These are phyloP conservation scores for Hemileccinum impolitum DNA, from an alignment of 768 basidiomycete species.

Conservation along the genomic window DNA sequence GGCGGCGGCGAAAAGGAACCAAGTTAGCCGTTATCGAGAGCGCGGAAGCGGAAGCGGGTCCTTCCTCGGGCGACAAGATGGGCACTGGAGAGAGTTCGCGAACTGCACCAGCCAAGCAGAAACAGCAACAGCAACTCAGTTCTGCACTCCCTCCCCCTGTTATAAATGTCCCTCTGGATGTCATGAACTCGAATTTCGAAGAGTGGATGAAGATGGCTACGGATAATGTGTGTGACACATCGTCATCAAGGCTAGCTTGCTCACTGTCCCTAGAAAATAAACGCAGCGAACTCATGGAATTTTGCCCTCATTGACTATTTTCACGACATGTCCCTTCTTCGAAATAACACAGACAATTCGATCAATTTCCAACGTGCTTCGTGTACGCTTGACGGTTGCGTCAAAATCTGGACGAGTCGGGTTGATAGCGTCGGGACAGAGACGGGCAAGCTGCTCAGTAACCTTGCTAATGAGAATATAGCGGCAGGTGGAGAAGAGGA, in stretches of 20 bases:
- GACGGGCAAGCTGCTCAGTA: conserved; percentile 91
- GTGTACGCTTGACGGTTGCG: conserved; percentile 95
- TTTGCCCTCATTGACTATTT: conserved; percentile 99
- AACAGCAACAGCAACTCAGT: conserved; percentile 55
- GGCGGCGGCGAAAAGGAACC: conserved; percentile 74
- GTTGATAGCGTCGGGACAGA: conserved; percentile 97
- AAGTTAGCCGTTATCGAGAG: conserved; percentile 58
- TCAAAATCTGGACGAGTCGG: conserved; percentile 98
- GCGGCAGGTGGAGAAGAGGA: conserved; percentile 59
- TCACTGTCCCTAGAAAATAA: conserved; percentile 81
- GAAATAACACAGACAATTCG: conserved; percentile 90
- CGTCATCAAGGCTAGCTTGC: background rate
- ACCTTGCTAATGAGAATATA: conserved; percentile 68
- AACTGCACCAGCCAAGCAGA: conserved; percentile 50
- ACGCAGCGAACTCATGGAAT: conserved; percentile 94
- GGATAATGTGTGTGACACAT: conserved; percentile 71
- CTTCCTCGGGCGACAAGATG: conserved; percentile 45
- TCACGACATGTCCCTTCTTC: conserved; percentile 93
- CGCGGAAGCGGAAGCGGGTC: conserved; percentile 52
- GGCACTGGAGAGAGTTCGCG: conserved; percentile 39
- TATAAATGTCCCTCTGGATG: conserved; percentile 66
- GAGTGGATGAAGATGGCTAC: conserved; percentile 99
- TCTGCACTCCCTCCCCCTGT: conserved; percentile 55
- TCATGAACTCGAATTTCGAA: conserved; percentile 93
- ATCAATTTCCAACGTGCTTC: conserved; percentile 99